phyloP scores from a whole-genome alignment of 306 rosid genomes.

The Crotalaria pallida region DNA sequence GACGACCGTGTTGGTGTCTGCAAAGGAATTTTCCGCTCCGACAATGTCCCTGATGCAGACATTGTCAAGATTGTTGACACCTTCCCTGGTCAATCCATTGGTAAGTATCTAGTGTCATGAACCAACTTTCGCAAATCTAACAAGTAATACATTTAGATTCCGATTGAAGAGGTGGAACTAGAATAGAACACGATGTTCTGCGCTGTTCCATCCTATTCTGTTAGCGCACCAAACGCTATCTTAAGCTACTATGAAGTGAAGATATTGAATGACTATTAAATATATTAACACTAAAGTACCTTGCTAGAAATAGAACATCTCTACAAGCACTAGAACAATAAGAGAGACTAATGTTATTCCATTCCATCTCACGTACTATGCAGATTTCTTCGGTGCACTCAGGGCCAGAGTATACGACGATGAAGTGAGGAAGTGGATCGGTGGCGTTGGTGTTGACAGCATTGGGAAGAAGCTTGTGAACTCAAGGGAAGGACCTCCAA shows the following conservation, averaged over 20 bases:
- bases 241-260: no score
- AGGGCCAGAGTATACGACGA: slow-evolving; percentile 72
- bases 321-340: neutral
- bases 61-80: slow-evolving; percentile 74
- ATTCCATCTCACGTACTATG: neutral
- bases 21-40: slow-evolving; percentile 67
- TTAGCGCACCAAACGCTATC: no score
- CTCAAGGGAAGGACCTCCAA: slow-evolving; percentile 69
- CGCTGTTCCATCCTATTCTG: no score
- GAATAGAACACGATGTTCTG: no score
- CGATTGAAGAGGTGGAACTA: no score
- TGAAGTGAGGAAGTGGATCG: slow-evolving; percentile 65
- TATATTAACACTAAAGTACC: neutral
- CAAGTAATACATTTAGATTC: no score
- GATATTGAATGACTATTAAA: no score
- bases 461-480: slow-evolving; percentile 66
- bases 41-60: slow-evolving; percentile 34
- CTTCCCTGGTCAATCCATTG: slow-evolving; percentile 97
- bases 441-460: slow-evolving; percentile 42
- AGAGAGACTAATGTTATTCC: neutral
- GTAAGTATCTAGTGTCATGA: slow-evolving; percentile 17
- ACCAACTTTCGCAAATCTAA: no score
- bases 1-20: slow-evolving; percentile 92
- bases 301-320: neutral
- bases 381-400: slow-evolving; percentile 73